phyloP scores from a whole-genome alignment of 1,284 basidiomycete genomes.

The Puccinia horiana region DNA sequence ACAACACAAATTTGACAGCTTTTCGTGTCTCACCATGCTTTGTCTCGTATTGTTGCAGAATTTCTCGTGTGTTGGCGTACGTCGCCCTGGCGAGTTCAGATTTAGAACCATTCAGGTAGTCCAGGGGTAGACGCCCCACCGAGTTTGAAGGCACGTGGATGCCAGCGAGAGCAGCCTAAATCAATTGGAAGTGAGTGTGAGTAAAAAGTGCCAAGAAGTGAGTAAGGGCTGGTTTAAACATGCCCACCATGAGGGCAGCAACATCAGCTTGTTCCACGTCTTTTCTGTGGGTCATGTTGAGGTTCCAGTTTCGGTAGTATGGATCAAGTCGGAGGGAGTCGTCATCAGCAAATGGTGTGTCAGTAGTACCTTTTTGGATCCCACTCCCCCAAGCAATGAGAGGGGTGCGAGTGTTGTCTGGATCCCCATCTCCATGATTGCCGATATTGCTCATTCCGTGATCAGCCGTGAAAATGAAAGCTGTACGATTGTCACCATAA shows the following conservation, averaged over 20 bases:
- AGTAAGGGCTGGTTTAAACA: neutral
- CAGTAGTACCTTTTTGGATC: slow-evolving; percentile 49
- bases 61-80: slow-evolving; percentile 72
- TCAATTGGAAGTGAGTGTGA: neutral
- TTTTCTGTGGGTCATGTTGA: slow-evolving; percentile 65
- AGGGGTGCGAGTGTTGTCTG: slow-evolving; percentile 60
- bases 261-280: slow-evolving; percentile 85
- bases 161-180: slow-evolving; percentile 55
- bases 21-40: slow-evolving; percentile 67
- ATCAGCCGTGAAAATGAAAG: slow-evolving; percentile 82
- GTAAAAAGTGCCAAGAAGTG: neutral
- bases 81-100: slow-evolving; percentile 65
- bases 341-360: slow-evolving; percentile 37
- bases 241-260: slow-evolving; percentile 69
- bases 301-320: slow-evolving; percentile 69
- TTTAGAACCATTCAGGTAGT: slow-evolving; percentile 54
- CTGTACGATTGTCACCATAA: slow-evolving; percentile 71
- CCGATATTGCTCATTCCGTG: slow-evolving; percentile 88
- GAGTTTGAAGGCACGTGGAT: slow-evolving; percentile 57
- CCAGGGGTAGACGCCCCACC: slow-evolving; percentile 58
- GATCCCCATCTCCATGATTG: slow-evolving; percentile 86
- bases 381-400: slow-evolving; percentile 61
- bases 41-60: slow-evolving; percentile 76
- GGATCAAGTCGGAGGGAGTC: slow-evolving; percentile 52
- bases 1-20: slow-evolving; percentile 18